A percentile compares a stretch with the other conserved stretches of the same genome.
Evolutionary conservation across 2,329 filamentous ascomycete species (phyloP).

Genomic region (Colletotrichum shisoi): DNA sequence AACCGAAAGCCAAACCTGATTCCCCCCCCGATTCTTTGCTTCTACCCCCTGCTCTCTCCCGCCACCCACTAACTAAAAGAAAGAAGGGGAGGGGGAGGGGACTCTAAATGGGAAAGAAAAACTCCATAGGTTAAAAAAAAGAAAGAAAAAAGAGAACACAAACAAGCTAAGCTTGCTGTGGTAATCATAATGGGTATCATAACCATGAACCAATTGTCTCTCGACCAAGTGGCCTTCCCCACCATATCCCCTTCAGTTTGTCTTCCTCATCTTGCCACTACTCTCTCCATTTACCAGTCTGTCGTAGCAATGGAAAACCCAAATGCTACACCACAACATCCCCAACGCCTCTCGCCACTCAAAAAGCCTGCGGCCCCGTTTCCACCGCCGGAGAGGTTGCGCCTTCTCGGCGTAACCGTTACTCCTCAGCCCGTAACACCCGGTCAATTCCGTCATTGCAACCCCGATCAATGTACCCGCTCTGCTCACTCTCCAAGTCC

Average conservation of each 20-base stretch:
- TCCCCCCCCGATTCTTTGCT: no score
- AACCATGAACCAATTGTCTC: slow-evolving; percentile 28
- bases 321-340: not conserved
- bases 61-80: no score
- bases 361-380: slow-evolving; percentile 46
- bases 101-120: no score
- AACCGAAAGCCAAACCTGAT: not conserved
- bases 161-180: slow-evolving; percentile 5
- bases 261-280: not conserved
- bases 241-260: not conserved
- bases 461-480: slow-evolving; percentile 51
- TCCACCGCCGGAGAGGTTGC: slow-evolving; percentile 47
- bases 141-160: not conserved
- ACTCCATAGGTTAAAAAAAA: no score
- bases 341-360: not conserved
- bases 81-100: no score
- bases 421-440: slow-evolving; percentile 45
- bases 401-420: slow-evolving; percentile 47
- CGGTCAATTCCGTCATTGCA: slow-evolving; percentile 42
- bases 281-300: no score
- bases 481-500: slow-evolving; percentile 57
- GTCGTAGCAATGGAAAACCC: not conserved
- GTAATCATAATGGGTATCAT: slow-evolving; percentile 39
- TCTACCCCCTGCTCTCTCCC: not conserved
- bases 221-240: not conserved